phyloP scores from a whole-genome alignment of 345 rosid genomes.

The Garcia nutans region DNA sequence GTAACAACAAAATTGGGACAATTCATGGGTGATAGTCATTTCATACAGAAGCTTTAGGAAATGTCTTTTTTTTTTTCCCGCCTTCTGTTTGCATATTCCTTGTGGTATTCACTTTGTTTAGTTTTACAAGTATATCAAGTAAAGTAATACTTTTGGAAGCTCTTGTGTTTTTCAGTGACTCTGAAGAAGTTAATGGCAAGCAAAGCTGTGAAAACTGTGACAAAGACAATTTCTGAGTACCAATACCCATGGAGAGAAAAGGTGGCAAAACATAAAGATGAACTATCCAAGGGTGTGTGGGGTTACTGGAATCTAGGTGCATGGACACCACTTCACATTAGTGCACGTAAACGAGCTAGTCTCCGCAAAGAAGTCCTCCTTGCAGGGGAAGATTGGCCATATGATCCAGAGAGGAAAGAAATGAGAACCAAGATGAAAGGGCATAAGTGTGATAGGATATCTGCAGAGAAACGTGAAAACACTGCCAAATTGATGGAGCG shows the following conservation, averaged over 20 bases:
- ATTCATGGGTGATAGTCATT: no score
- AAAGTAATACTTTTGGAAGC: no score
- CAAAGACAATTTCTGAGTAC: slow-evolving; percentile 49
- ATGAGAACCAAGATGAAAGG: slow-evolving; percentile 85
- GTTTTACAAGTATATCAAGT: no score
- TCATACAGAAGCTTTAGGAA: no score
- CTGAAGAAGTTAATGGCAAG: slow-evolving; percentile 55
- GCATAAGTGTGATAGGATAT: slow-evolving; percentile 72
- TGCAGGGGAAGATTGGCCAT: slow-evolving; percentile 81
- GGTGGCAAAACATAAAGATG: slow-evolving; percentile 63
- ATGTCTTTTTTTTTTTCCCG: no score
- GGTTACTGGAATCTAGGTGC: slow-evolving; percentile 93
- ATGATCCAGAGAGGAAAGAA: slow-evolving; percentile 84
- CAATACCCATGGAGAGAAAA: slow-evolving; percentile 87
- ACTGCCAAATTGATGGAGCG: slow-evolving; percentile 80
- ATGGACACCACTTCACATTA: slow-evolving; percentile 85
- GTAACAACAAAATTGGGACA: no score
- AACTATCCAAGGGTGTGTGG: slow-evolving; percentile 83
- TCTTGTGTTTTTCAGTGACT: background rate
- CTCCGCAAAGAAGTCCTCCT: slow-evolving; percentile 81
- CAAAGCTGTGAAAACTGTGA: slow-evolving; percentile 61
- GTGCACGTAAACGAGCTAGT: slow-evolving; percentile 80
- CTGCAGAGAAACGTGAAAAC: slow-evolving; percentile 81
- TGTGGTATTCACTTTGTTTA: no score
- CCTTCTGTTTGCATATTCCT: no score